A percentile compares a stretch with the other conserved stretches of the same genome.
Evolutionary conservation across 2,329 filamentous ascomycete genomes (phyloP).

Genomic region (Macrophomina tecta): DNA sequence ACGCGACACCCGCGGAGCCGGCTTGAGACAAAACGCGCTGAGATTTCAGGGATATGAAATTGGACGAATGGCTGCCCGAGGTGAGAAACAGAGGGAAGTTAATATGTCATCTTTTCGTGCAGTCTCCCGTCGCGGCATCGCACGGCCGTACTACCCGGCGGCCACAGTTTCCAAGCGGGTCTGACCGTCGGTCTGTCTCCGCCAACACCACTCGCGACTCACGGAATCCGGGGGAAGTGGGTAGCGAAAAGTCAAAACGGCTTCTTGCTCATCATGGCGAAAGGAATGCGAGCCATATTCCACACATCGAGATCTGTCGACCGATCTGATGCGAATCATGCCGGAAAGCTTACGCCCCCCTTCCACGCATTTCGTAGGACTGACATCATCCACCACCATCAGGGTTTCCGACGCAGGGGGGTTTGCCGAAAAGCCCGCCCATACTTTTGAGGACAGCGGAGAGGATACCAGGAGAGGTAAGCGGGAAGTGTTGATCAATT

Average conservation of each 20-base stretch:
- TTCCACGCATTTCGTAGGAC: conserved; percentile 2
- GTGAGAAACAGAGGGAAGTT: no score
- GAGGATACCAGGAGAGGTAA: background rate
- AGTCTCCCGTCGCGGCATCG: no score
- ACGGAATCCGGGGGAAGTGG: no score
- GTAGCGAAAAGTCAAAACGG: background rate
- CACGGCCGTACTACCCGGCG: no score
- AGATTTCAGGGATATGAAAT: no score
- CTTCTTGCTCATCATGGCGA: background rate
- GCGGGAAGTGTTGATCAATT: background rate
- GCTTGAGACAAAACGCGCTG: no score
- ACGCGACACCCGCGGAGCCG: no score
- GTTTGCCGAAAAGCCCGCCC: background rate
- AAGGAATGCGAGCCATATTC: background rate
- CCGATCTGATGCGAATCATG: conserved; percentile 5
- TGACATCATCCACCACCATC: conserved; percentile 1
- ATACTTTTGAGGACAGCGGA: background rate
- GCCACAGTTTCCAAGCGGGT: no score
- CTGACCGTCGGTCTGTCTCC: no score
- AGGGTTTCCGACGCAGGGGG: background rate
- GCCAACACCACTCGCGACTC: no score
- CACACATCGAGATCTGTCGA: background rate
- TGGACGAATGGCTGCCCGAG: no score
- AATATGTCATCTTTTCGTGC: no score
- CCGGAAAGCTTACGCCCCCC: background rate